Conservation (phyloP, 1,284 basidiomycete species). For the Mrakiaceae sp. region DNA sequence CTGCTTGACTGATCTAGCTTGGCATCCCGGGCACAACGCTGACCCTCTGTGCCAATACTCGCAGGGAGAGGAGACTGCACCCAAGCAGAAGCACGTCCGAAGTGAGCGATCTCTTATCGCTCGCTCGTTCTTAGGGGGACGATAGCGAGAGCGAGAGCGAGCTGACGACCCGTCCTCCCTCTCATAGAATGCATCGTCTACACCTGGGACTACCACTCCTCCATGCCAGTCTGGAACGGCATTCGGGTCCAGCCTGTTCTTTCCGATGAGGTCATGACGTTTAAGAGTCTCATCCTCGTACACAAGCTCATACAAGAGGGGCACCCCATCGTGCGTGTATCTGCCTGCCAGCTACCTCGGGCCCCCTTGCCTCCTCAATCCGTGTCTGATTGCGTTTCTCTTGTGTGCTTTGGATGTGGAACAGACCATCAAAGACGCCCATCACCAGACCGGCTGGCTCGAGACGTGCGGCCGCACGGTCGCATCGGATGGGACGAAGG, state of each 20-base stretch:
- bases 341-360: neutral
- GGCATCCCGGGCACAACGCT: too few species aligned
- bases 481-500: conserved; percentile 63
- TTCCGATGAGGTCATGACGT: conserved; percentile 89
- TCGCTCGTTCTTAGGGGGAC: neutral
- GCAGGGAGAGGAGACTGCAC: conserved; percentile 27
- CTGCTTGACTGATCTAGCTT: too few species aligned
- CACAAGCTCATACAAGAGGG: conserved; percentile 94
- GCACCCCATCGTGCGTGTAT: conserved; percentile 66
- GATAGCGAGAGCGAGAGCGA: neutral
- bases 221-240: conserved; percentile 90
- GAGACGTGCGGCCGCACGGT: conserved; percentile 88
- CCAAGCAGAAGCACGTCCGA: conserved; percentile 93
- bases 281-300: conserved; percentile 89
- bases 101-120: conserved; percentile 47
- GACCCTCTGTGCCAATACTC: neutral
- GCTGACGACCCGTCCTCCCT: neutral
- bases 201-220: conserved; percentile 97
- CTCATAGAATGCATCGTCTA: conserved; percentile 82
- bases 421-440: conserved; percentile 86
- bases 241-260: conserved; percentile 87
- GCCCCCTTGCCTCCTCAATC: neutral
- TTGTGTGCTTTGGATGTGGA: too few species aligned
- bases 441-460: conserved; percentile 90
- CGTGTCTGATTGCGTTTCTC: neutral